These are phyloP conservation scores for Oryza glumipatula DNA, from an alignment of 176 grass and related monocot species.

Conservation along the genomic window DNA sequence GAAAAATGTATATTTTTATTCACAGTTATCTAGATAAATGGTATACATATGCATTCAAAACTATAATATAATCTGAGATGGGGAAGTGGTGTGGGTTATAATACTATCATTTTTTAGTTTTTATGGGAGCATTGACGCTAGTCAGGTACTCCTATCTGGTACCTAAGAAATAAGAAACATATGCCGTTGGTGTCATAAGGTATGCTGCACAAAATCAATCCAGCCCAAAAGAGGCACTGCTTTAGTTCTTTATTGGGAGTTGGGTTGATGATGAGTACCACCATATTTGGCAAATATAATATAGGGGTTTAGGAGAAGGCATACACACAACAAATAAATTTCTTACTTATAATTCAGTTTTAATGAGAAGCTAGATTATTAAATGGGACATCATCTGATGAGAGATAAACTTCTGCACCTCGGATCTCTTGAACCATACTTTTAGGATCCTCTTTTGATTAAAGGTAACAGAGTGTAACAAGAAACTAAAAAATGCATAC, in stretches of 20 bases:
- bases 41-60: background rate
- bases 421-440: background rate
- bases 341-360: constrained; percentile 2
- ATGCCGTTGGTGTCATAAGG: background rate
- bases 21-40: background rate
- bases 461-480: background rate
- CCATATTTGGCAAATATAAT: background rate
- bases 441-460: background rate
- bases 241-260: background rate
- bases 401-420: background rate
- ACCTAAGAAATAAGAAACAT: background rate
- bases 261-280: constrained; percentile 5
- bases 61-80: background rate
- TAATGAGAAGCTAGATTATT: background rate
- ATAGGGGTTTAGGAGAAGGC: background rate
- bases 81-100: background rate
- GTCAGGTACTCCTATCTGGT: background rate
- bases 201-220: background rate
- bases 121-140: background rate
- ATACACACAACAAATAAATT: background rate
- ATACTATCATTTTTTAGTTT: background rate
- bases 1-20: background rate
- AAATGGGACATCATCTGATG: background rate
- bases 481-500: constrained; percentile 43
- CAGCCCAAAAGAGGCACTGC: background rate